Conservation (phyloP, 2,329 filamentous ascomycete species). For the Berkeleyomyces rouxiae region DNA sequence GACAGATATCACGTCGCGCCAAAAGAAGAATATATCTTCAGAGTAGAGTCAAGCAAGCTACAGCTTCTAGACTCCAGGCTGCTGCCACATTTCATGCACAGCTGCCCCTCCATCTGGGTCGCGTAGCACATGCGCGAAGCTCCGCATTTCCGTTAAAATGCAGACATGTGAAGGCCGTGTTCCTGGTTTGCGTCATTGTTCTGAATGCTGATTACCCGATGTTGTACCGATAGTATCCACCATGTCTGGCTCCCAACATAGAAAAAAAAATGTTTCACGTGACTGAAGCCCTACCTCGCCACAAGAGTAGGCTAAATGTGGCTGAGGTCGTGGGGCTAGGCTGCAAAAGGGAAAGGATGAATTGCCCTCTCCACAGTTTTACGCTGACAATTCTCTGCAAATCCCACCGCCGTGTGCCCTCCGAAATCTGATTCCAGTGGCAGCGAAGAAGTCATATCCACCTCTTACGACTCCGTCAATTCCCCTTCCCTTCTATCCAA, state of each 20-base stretch:
- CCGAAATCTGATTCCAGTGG: slow-evolving; percentile 10
- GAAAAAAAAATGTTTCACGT: slow-evolving; percentile 2
- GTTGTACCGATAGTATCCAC: neutral
- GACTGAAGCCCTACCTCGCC: slow-evolving; percentile 8
- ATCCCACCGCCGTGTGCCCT: slow-evolving; percentile 12
- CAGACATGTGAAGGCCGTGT: neutral
- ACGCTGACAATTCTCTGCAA: slow-evolving; percentile 7
- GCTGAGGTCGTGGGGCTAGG: slow-evolving; percentile 1
- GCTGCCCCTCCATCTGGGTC: neutral
- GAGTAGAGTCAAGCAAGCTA: neutral
- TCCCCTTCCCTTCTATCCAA: slow-evolving; percentile 13
- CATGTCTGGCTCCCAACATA: neutral
- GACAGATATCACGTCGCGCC: neutral
- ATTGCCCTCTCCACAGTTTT: slow-evolving; percentile 10
- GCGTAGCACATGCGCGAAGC: neutral
- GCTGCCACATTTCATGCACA: neutral
- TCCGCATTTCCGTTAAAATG: neutral
- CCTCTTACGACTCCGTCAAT: slow-evolving; percentile 13
- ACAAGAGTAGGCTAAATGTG: slow-evolving; percentile 6
- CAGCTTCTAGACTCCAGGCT: neutral
- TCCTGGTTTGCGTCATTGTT: neutral
- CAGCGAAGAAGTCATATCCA: slow-evolving; percentile 13
- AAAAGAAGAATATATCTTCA: neutral
- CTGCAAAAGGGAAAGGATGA: slow-evolving; percentile 4
- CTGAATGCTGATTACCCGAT: neutral